Conservation (phyloP, 345 rosid species). For the Populus ilicifolia region DNA sequence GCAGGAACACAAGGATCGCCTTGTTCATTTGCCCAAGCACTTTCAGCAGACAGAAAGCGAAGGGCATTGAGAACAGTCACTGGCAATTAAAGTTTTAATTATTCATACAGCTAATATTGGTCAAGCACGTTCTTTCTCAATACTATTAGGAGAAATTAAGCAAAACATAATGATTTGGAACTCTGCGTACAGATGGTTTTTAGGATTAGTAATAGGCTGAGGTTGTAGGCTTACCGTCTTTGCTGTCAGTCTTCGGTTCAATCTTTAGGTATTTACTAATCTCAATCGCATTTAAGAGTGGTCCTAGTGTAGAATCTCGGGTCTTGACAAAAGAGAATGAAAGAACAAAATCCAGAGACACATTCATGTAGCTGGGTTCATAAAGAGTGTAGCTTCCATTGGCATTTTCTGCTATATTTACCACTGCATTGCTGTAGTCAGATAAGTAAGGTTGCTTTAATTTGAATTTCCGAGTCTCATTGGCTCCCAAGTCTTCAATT, state of each 20-base stretch:
- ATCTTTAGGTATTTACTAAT: constrained; percentile 75
- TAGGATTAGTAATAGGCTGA: background rate
- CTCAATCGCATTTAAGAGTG: constrained; percentile 86
- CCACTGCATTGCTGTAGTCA: constrained; percentile 90
- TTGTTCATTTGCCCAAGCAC: constrained; percentile 57
- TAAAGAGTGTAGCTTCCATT: constrained; percentile 85
- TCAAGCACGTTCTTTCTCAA: constrained; percentile 8
- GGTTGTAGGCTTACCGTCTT: constrained; percentile 55
- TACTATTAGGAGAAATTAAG: background rate
- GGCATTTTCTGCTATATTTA: constrained; percentile 90
- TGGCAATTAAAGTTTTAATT: constrained; percentile 29
- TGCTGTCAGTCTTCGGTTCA: constrained; percentile 51
- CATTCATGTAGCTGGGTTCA: constrained; percentile 98
- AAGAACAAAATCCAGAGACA: constrained; percentile 64
- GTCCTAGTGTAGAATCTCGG: constrained; percentile 77
- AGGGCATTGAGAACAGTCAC: constrained; percentile 59
- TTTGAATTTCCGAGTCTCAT: constrained; percentile 77
- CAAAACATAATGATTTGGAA: background rate
- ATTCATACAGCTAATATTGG: constrained; percentile 9
- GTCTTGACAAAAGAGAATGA: constrained; percentile 72
- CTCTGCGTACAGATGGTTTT: background rate
- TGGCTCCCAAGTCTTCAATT: constrained; percentile 64
- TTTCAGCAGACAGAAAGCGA: constrained; percentile 45
- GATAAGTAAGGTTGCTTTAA: constrained; percentile 55
- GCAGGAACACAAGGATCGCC: constrained; percentile 94